Evolutionary conservation across 1,284 basidiomycete genomes (phyloP).

Genomic region (Uromyces viciae-fabae): DNA sequence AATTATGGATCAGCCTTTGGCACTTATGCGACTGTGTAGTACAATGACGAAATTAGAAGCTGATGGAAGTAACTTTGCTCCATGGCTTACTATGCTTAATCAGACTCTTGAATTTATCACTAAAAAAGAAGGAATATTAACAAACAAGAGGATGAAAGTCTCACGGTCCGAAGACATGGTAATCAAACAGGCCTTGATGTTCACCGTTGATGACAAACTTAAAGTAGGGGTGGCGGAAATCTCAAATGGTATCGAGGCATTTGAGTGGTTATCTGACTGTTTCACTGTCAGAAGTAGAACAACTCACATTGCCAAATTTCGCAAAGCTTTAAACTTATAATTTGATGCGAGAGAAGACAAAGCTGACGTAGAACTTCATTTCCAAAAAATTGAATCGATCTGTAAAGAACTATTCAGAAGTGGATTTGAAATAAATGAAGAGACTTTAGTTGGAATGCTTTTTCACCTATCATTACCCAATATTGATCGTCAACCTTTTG

Average conservation of each 20-base stretch:
- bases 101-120: too few species aligned
- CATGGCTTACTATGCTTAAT: too few species aligned
- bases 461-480: slow-evolving; percentile 12
- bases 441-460: not conserved
- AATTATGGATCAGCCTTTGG: too few species aligned
- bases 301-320: not conserved
- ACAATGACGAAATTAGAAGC: too few species aligned
- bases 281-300: not conserved
- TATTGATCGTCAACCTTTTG: not conserved
- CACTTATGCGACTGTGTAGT: too few species aligned
- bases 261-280: not conserved
- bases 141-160: too few species aligned
- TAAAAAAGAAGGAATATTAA: too few species aligned
- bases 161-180: not conserved
- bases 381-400: not conserved
- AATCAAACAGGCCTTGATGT: not conserved
- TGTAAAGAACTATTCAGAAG: not conserved
- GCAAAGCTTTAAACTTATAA: not conserved
- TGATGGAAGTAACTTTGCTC: too few species aligned
- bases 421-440: not conserved
- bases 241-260: not conserved
- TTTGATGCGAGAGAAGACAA: not conserved
- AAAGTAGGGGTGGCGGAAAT: not conserved
- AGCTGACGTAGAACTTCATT: not conserved
- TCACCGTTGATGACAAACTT: not conserved